Evolutionary conservation across 2,329 filamentous ascomycete genomes (phyloP), one percentile per base, ranked within the genome.

Genomic region (Dothidotthia symphoricarpi): DNA sequence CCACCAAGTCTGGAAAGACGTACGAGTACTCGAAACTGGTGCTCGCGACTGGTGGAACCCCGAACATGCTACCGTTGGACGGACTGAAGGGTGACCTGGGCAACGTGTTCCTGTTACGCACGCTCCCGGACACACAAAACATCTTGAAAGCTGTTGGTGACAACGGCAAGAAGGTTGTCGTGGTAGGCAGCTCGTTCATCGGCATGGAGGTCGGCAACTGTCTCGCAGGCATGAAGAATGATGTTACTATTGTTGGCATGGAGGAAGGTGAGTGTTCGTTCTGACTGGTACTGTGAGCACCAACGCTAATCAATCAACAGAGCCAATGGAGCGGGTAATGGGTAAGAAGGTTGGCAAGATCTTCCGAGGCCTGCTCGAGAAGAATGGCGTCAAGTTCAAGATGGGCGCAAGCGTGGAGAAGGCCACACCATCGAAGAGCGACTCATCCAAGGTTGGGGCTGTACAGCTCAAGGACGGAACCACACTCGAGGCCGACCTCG

Each of bases 201-300:
- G 93, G 93, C 27, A 94, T 98, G 86, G 93, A 98, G 68, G 80
- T 94, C n/a, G 91, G 86, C 45, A 93, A 90, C 48, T 84, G 73
- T 36, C 71, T 94, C 0, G 83, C 85, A 0, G 70, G 78, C 29
- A 85, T 85, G 55, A 85, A 85, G 56, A 95, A 98, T 64, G 72
- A 83, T 7, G 89, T 98, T 12, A 85, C 85, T 6, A 81, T 97
- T 27, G 75, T 98, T 15, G 93, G 93, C 25, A 91, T 90, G 85
- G 89, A 95, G 61, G 81, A 80, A 42, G 54, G 61, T 57, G 50
- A 34, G 49, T 47, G 16, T 3, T 15, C 2, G n/a, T 17, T n/a
- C 16, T 4, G 2, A 6, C 13, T 3, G 16, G 16, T 13, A 7
- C 4, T 4, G 3, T 28, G 4, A n/a, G 9, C 16, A 15, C 5